A percentile compares a stretch with the other conserved stretches of the same genome.
Conservation (phyloP, 441 rosid species). For the Arabidopsis lyrata region DNA sequence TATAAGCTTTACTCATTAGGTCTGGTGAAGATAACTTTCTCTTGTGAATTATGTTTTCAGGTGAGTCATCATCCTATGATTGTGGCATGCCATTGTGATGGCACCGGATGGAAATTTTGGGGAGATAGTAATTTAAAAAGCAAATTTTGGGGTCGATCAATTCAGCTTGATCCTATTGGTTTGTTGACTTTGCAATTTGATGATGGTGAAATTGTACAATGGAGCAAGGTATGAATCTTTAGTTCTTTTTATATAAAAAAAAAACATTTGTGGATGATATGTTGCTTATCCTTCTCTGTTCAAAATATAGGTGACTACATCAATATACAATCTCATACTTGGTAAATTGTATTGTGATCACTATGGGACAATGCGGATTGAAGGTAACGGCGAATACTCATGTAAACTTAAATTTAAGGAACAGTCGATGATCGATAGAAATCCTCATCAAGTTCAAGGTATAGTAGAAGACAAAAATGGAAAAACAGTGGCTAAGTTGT, state of each 20-base stretch:
- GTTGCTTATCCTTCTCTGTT: background rate
- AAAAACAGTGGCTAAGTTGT: conserved; percentile 59
- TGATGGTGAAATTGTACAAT: conserved; percentile 61
- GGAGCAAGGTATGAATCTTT: conserved; percentile 67
- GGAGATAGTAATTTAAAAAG: conserved; percentile 68
- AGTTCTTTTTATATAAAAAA: background rate
- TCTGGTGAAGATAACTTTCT: background rate
- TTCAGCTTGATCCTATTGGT: conserved; percentile 74
- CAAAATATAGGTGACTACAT: conserved; percentile 60
- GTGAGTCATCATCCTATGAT: conserved; percentile 77
- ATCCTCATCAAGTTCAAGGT: conserved; percentile 80
- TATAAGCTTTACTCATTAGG: background rate
- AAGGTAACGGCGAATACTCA: conserved; percentile 58
- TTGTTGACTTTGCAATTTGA: conserved; percentile 64
- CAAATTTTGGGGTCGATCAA: conserved; percentile 76
- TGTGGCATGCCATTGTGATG: conserved; percentile 73
- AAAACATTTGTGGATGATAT: background rate
- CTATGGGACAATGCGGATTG: conserved; percentile 69
- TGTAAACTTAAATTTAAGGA: conserved; percentile 73
- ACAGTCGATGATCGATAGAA: conserved; percentile 70
- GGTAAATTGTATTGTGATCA: conserved; percentile 74
- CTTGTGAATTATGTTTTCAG: conserved; percentile 41
- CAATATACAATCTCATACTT: conserved; percentile 71
- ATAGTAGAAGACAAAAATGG: conserved; percentile 61
- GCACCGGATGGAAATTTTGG: conserved; percentile 74